Base-by-base conservation (phyloP, 306 rosid genomes). In the peach (Prunus persica) region DNA sequence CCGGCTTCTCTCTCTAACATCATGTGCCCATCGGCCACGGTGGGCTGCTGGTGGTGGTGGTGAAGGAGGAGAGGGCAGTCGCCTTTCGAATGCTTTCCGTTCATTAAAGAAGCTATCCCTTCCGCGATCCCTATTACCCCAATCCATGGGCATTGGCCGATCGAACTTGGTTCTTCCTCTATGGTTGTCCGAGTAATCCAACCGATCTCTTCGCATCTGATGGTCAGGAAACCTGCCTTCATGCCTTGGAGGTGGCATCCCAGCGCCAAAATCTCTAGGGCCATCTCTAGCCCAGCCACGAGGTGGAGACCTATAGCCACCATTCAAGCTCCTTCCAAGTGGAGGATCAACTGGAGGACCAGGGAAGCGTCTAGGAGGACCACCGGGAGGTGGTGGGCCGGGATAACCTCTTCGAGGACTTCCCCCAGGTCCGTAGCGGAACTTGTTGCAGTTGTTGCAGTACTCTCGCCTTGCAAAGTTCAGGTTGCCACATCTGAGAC, bases 391-490 rank as follows among this genome's bases (percentile, higher is more conserved):
- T 27, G 89, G 91, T 32, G 90, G 86, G 13, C 88, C 89, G 28
- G 83, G 65, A 78, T 86, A 85, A 65, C 90, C 91, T 78, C 97
- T 92, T 79, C 93, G 87, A 47, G 98, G 95, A 88, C 97, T 95
- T 80, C 87, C 89, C 67, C 65, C 89, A 75, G 78, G 77, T 67
- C 87, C 90, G 71, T 70, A 38, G 15, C 98, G 97, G 77, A 84
- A 67, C 86, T 86, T 95, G 65, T 88, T 87, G 85, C 98, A 95
- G 77, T 74, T 90, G 89, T 92, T 92, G 78, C 98, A 95, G 64
- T 82, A 70, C 73, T 95, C 97, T 56, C 98, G 89, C 81, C 98
- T 90, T 19, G 97, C 98, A 82, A 95, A 95, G 85, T 92, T 95
- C 56, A 95, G 87, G 86, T 95, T 95, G 77, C 86, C 82, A 83